Evolutionary conservation across 371 early-diverging fungal species (phyloP), one percentile per base, ranked within the genome.

Genomic region (Dichotomocladium elegans): DNA sequence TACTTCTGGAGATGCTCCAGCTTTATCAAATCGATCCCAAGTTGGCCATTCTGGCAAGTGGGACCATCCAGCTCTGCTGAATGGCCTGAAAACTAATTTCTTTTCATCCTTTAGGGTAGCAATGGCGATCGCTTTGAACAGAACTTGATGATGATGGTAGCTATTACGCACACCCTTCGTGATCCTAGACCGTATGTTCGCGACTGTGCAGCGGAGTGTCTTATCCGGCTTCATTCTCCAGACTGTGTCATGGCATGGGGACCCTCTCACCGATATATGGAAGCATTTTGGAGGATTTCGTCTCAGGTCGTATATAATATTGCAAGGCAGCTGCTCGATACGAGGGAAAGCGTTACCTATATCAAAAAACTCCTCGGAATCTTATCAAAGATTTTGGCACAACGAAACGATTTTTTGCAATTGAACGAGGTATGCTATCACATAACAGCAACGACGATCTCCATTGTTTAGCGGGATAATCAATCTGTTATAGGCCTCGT

Each of bases 11-110:
- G 57, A 74, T 91, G 51, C 73, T 93, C 29, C 83, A 85, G 57
- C 74, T 87, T 35, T 93, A 89, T 69, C 79, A 81, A 31, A 77
- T 73, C 17, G 88, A 87, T 64, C 91, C 91, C 2, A 68, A 79
- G 44, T 60, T 91, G 58, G 89, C 87, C 4, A 80, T 90, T 41
- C 73, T 74, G 48, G 57, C 51, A 45, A 55, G 41, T 25, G 3
- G 30, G 27, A 19, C 7, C 17, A 46, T 3, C 28, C 2, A 28
- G 31, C 19, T 17, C 24, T 11, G n/a, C 31, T n/a, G 35, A 30
- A n/a, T 60, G 44, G 11, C 14, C 12, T 30, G 28, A 28, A 29
- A 15, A 11, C 12, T 45, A 26, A n/a, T 11, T 15, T 14, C 29
- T 45, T 27, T n/a, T 3, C 8, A 27, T 55, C 2, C 6, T 37